Base-by-base conservation (phyloP, 2,329 filamentous ascomycete genomes). In the Sclerotinia trifoliorum region DNA sequence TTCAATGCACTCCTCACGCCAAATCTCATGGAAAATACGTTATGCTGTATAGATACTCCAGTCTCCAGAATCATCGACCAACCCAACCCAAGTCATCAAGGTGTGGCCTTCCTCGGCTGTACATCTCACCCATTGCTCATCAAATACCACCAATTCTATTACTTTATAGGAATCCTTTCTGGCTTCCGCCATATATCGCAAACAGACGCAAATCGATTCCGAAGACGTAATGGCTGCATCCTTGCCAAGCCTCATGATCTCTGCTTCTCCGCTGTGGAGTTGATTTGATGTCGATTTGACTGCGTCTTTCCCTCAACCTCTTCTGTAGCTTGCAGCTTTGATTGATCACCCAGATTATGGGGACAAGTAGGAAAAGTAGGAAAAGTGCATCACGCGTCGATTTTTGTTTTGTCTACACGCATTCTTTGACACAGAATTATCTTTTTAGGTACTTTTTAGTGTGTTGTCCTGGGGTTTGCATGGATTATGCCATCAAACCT, bases 201-300 rank as follows among this genome's bases (percentile, higher is more conserved):
- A 15, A 4, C 29, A 32, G 8, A 26, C 26, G 26, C n/a, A 11
- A 21, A 61, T 35, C 19, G 24, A 52, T 66, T 29, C n/a, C 24
- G 26, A 63, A 67, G 57, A 67, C 65, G 65, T 67, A 67, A 67
- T 67, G 39, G 49, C 24, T 67, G 24, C 48, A 62, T 55, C 49
- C 49, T 42, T 55, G 65, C 39, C 65, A 67, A 63, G 65, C n/a
- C 39, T 35, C 35, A 32, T 48, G 49, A 63, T 54, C 26, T 49
- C 29, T 5, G n/a, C 49, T 63, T 67, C 57, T 67, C 65, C 65
- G 65, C 65, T 67, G 56, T 15, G 21, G 52, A 55, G 44, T 26
- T 10, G 17, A 39, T 62, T 62, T 39, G 17, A 46, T 60, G 42
- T 29, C 10, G 21, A 39, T 13, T 35, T 35, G 39, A 19, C 21